Base-by-base conservation (phyloP, 768 basidiomycete species). In the Paxillus rubicundulus region DNA sequence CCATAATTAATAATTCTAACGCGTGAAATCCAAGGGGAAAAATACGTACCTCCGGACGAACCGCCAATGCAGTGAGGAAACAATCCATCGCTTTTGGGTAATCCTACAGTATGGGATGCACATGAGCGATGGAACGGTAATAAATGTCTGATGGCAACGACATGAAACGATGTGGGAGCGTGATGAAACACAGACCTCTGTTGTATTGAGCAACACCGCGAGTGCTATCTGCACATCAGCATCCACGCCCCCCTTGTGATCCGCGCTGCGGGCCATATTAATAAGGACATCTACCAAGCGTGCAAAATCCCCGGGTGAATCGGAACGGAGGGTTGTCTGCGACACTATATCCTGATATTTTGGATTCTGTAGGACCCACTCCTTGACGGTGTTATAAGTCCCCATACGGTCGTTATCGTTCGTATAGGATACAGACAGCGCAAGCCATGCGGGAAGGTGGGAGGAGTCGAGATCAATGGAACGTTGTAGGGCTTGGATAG, bases 181-280 rank as follows among this genome's bases (percentile, higher is more conserved):
- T n/a, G 34, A 6, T 38, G 39, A 39, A 44, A 37, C 4, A 60
- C 74, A 21, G 55, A 91, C 92, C 77, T 97, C 96, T 52, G 86
- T 92, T 9, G 89, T 83, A 69, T 97, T 98, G 67, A 99, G 79
- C 62, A 98, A 65, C 36, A 98, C 88, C 4, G 93, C 96, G 45
- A 99, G 77, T 5, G 93, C 97, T 45, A 98, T 84, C 72, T 99
- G 97, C 27, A 95, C 85, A 68, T 99, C 96, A 9, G 96, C 86
- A 67, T 99, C 97, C 20, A 98, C 79, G 47, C 77, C 77, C 4
- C 77, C 81, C 37, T 72, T 75, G 17, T 73, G 72, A 56, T 80
- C 75, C 28, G 51, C 53, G 56, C 75, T 76, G 59, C 84, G 76
- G 37, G 86, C 95, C 80, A 98, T 87, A 14, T 74, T 76, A 58